These are phyloP conservation scores for Haplosporangium sp. DNA, from an alignment of 371 early-diverging fungal species.

Conservation along the genomic window DNA sequence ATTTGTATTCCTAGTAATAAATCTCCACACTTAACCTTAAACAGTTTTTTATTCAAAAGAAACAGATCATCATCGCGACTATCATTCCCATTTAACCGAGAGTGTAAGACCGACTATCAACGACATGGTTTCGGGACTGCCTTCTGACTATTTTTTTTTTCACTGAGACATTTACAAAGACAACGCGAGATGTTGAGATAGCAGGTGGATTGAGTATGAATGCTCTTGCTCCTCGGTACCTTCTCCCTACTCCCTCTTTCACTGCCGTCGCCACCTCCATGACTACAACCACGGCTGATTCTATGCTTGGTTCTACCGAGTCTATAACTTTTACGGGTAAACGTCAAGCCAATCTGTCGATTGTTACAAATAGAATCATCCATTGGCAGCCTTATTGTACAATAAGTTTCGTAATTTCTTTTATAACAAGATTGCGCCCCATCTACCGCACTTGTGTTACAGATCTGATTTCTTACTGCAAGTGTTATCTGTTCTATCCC, in stretches of 20 bases:
- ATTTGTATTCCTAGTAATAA: background rate
- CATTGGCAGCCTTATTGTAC: background rate
- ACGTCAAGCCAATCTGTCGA: background rate
- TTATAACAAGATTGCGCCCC: too few relatives aligned
- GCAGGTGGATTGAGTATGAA: background rate
- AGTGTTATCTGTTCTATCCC: background rate
- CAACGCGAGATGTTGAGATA: background rate
- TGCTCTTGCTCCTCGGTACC: background rate
- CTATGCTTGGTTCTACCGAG: background rate
- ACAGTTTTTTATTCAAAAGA: background rate
- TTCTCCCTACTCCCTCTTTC: background rate
- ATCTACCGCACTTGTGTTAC: background rate
- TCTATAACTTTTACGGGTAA: background rate
- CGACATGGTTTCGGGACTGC: constrained; percentile 1
- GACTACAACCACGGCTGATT: background rate
- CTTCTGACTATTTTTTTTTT: background rate
- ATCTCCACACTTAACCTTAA: background rate
- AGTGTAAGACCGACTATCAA: background rate
- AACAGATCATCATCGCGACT: background rate
- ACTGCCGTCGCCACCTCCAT: background rate
- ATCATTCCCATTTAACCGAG: background rate
- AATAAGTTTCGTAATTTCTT: background rate
- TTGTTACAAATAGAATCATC: background rate
- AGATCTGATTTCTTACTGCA: background rate
- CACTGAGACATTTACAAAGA: background rate